Conservation (phyloP, 768 basidiomycete genomes). For the Suillus fuscotomentosus region DNA sequence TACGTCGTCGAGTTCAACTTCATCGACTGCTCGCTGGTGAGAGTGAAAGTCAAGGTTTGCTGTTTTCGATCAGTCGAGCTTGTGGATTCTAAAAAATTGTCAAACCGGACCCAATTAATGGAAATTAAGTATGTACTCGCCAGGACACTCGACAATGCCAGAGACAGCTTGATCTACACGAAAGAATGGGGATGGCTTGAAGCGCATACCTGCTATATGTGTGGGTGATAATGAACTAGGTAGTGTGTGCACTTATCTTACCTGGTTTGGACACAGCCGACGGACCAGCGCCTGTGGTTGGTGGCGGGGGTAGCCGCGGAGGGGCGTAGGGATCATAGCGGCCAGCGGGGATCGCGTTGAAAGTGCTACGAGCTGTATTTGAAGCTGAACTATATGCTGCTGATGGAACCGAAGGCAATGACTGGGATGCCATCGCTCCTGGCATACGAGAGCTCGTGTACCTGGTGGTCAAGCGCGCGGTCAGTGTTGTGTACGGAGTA, state of each 20-base stretch:
- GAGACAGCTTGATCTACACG: conserved; percentile 65
- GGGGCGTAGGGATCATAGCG: conserved; percentile 71
- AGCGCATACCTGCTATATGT: conserved; percentile 55
- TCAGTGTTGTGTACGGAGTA: conserved; percentile 13
- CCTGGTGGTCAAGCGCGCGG: conserved; percentile 16
- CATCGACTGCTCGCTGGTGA: conserved; percentile 60
- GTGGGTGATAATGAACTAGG: conserved; percentile 12
- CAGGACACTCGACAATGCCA: conserved; percentile 71
- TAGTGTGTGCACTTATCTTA: conserved; percentile 17
- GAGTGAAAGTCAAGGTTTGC: conserved; percentile 58
- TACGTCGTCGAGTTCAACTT: conserved; percentile 62
- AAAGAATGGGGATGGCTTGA: conserved; percentile 82
- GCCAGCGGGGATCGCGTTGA: conserved; percentile 28
- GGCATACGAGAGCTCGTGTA: conserved; percentile 27
- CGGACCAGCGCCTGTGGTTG: conserved; percentile 37
- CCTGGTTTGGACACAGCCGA: conserved; percentile 25
- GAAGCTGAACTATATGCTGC: conserved; percentile 17
- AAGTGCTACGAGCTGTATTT: conserved; percentile 16
- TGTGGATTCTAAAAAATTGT: conserved; percentile 57
- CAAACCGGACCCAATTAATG: conserved; percentile 1
- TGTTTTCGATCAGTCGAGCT: conserved; percentile 76
- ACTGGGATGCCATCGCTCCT: conserved; percentile 22
- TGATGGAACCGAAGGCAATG: conserved; percentile 19
- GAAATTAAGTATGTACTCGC: conserved; percentile 37
- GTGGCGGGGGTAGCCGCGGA: conserved; percentile 43